Percentiles rank a stretch among this genome's conserved stretches.
These are phyloP conservation scores for Clonostachys solani DNA, from an alignment of 2,329 filamentous ascomycete species.

Conservation along the genomic window DNA sequence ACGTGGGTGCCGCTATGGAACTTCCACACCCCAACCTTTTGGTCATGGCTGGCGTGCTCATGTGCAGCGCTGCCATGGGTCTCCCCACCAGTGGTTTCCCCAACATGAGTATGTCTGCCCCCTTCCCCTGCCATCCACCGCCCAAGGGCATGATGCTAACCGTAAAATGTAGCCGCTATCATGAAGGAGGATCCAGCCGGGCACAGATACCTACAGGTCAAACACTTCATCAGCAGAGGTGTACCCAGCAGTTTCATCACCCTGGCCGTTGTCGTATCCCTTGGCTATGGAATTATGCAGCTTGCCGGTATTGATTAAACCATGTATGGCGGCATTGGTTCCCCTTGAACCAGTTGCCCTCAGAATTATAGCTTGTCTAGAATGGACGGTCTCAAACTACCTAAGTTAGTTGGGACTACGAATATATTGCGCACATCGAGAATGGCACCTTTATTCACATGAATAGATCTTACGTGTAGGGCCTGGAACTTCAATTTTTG, in stretches of 20 bases:
- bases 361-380: too few relatives aligned
- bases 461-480: too few relatives aligned
- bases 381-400: too few relatives aligned
- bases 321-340: neutral
- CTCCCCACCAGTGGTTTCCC: constrained; percentile 95
- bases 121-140: constrained; percentile 1
- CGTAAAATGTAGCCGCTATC: constrained; percentile 67
- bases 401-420: too few relatives aligned
- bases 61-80: constrained; percentile 96
- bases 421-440: too few relatives aligned
- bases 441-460: too few relatives aligned
- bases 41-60: constrained; percentile 91
- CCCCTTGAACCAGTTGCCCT: too few relatives aligned
- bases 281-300: constrained; percentile 90
- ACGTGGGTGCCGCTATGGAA: constrained; percentile 81
- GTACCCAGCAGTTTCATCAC: constrained; percentile 82
- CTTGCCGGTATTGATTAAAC: constrained; percentile 56
- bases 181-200: constrained; percentile 98
- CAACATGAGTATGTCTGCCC: constrained; percentile 85
- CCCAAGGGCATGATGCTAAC: constrained; percentile 9
- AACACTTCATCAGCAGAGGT: constrained; percentile 92
- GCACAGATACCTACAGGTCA: constrained; percentile 85
- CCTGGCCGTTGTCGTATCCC: constrained; percentile 75
- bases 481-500: too few relatives aligned
- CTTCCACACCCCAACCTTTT: constrained; percentile 90